A percentile compares a stretch with the other conserved stretches of the same genome.
phyloP scores from a whole-genome alignment of 148 eudicot species.

The Chenopodium suecicum region DNA sequence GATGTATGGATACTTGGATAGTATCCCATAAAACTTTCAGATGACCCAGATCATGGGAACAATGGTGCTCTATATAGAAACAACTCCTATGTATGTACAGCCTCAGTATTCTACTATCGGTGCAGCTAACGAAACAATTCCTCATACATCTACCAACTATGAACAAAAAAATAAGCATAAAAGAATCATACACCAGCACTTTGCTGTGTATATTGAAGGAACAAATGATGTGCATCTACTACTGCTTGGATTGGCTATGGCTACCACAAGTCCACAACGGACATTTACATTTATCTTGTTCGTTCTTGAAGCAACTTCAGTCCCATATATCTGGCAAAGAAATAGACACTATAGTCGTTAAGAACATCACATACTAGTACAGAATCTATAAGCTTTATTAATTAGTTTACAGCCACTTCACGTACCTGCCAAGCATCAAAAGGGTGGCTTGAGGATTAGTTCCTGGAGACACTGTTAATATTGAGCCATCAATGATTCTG shows the following conservation, averaged over 20 bases:
- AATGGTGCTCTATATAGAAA: background rate
- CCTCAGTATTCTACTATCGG: background rate
- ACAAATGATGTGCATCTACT: conserved; percentile 7
- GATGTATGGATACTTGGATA: conserved; percentile 4
- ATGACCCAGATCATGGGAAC: background rate
- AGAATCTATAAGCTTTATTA: background rate
- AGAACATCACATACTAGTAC: background rate
- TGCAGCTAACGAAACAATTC: background rate
- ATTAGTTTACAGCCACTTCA: background rate
- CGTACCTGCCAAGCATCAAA: conserved; percentile 86
- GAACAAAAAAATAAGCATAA: conserved; percentile 11
- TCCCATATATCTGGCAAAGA: conserved; percentile 58
- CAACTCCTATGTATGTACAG: conserved; percentile 16
- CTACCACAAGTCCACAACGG: background rate
- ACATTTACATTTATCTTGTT: conserved; percentile 28
- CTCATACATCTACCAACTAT: conserved; percentile 9
- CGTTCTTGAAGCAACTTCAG: conserved; percentile 51
- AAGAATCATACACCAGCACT: background rate
- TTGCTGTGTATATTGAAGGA: background rate
- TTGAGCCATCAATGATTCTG: conserved; percentile 80
- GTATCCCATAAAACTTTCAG: background rate
- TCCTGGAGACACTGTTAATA: conserved; percentile 73
- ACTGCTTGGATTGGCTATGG: conserved; percentile 1
- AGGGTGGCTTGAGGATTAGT: conserved; percentile 96
- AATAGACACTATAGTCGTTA: background rate